Percentiles rank a stretch among this genome's conserved stretches.
These are phyloP conservation scores for Solanum ahanhuiri DNA, from an alignment of 257 asterid genomes.

Conservation along the genomic window DNA sequence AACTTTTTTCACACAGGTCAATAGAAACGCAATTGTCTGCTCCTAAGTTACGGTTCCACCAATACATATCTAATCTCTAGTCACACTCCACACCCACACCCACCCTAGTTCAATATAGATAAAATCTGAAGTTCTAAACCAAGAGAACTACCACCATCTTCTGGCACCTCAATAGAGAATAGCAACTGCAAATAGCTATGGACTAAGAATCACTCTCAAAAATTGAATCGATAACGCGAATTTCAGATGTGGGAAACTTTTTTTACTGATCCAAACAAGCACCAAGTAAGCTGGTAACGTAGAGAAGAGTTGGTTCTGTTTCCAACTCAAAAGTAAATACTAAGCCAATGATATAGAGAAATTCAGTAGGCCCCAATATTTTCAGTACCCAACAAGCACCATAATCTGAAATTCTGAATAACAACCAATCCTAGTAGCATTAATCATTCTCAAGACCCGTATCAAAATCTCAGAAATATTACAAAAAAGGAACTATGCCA, in stretches of 20 bases:
- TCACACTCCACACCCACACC: no score
- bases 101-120: no score
- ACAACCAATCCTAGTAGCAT: background rate
- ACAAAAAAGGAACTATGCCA: background rate
- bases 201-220: background rate
- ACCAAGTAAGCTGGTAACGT: background rate
- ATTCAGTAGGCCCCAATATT: background rate
- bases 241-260: background rate
- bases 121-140: no score
- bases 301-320: background rate
- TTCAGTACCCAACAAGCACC: background rate
- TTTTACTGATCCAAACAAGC: background rate
- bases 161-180: background rate
- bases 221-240: background rate
- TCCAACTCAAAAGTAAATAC: background rate
- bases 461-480: background rate
- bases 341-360: fast-evolving
- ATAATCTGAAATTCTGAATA: background rate
- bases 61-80: no score
- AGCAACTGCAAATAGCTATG: background rate
- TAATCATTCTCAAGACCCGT: background rate
- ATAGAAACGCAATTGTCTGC: no score
- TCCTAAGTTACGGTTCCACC: no score
- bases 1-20: no score
- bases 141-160: background rate